Evolutionary conservation across 164 flowering plant species (phyloP), one percentile per base, ranked within the genome.

Genomic region (Akebia trifoliata): DNA sequence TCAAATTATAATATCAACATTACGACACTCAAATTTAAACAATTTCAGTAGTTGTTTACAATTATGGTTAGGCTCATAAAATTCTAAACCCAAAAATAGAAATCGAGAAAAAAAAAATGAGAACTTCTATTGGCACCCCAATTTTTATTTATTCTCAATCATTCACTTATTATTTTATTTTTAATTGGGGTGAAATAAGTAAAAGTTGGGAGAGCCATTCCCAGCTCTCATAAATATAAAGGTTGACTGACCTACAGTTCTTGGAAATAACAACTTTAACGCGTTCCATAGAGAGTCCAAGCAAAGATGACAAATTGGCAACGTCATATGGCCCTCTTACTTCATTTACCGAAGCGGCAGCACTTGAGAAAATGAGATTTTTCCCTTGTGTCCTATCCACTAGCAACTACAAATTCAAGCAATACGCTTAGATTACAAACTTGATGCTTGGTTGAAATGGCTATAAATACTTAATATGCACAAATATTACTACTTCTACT

Each of bases 281-380:
- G 50, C 74, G 73, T 69, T 87, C 93, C 71, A 67, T 71, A 7
- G 96, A 71, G 43, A 94, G 73, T 40, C 97, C 95, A 70, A 93
- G 78, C 74, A 93, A 75, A 36, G 76, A 74, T 18, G 69, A 64
- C 55, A 93, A 67, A 76, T 93, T 93, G 49, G 90, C 80, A 58
- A 86, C 90, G 79, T 93, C 99, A 74, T 74, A 70, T 20, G 97
- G 96, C 50, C 99, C 99, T 64, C 99, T 79, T 57, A 93, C 66
- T 62, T 82, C 94, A 68, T 60, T 78, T 25, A 69, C 86, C 62
- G 84, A 78, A 36, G 85, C 54, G 32, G 95, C 85, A 67, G 79
- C 83, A 81, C 99, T 93, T 42, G 92, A 75, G 29, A 86, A 44
- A 34, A 93, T 81, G 34, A 93, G 67, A 75, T 86, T 90, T 66